Base-by-base conservation (phyloP, 2,329 filamentous ascomycete genomes). In the Exophiala calicioides region DNA sequence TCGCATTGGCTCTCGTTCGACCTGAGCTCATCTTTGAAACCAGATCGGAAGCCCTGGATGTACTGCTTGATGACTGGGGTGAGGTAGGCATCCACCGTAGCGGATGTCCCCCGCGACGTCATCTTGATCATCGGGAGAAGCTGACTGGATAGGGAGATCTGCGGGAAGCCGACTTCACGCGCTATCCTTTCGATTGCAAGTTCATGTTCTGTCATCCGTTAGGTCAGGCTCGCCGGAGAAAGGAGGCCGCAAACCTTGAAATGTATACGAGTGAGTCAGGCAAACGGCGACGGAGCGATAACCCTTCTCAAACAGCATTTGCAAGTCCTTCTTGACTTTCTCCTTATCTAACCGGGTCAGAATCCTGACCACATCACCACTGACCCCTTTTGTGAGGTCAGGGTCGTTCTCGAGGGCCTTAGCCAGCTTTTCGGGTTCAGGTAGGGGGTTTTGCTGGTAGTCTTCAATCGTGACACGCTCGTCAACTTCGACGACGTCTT, bases 111-210 rank as follows among this genome's bases (percentile, higher is more conserved):
- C 50, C 86, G 73, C n/a, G 86, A 82, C 0, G 90, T 84, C 33
- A 89, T 74, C 68, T 90, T 91, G 67, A 90, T 84, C 85, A 90
- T 90, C 13, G 73, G 89, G 82, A 90, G 90, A 32, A 91, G 74
- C 63, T 88, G 82, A 46, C 88, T 85, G 47, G 84, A 88, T 21
- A 91, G 73, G 18, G 86, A 90, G 45, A 95, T 84, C 60, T 80
- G 73, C 10, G 30, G 10, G 63, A 91, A 93, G 2, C 90, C 90
- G 60, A 95, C 83, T 9, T 90, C 81, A 55, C 77, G 77, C 0
- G 90, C 90, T 42, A 95, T 72, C 53, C 77, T 79, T n/a, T 89
- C 90, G 13, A 95, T 79, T 29, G 86, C 64, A 0, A 81, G 81
- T 63, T 96, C 90, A 59, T 95, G 90, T 26, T 88, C 81, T 0